Evolutionary conservation across 2,329 filamentous ascomycete genomes (phyloP).

Genomic region (Colletotrichum karsti): DNA sequence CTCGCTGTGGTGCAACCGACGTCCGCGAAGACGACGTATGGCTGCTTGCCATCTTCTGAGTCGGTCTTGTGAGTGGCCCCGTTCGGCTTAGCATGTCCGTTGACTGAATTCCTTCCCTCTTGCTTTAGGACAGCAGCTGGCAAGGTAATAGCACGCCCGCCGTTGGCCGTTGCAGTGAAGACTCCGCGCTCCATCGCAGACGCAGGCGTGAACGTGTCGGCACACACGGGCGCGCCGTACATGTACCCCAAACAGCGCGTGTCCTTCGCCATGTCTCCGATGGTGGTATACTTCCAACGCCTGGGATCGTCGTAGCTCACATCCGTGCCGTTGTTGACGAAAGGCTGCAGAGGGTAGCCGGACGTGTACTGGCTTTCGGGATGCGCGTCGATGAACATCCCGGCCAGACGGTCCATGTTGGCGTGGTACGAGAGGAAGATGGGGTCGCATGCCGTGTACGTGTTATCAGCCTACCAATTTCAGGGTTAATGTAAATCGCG

Average conservation of each 20-base stretch:
- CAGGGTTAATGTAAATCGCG: neutral
- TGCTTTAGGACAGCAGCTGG: neutral
- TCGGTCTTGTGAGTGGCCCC: neutral
- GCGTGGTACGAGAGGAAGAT: neutral
- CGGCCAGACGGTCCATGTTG: neutral
- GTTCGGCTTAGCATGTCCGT: neutral
- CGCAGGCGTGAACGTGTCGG: neutral
- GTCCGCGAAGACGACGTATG: neutral
- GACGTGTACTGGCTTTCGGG: neutral
- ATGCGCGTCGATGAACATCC: neutral
- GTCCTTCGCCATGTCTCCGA: neutral
- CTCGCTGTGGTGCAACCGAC: neutral
- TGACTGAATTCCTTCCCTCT: neutral
- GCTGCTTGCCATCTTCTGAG: neutral
- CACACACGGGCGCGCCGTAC: neutral
- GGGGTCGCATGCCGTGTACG: neutral
- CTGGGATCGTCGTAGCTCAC: neutral
- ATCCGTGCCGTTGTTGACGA: neutral
- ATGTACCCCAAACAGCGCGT: neutral
- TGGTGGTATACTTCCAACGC: neutral
- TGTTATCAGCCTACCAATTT: neutral
- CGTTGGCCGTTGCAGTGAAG: too few species aligned
- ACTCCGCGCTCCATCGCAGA: too few species aligned
- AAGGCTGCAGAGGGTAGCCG: neutral
- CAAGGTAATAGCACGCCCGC: neutral